phyloP scores from a whole-genome alignment of 129 eudicot genomes.

The Solidago caesia region DNA sequence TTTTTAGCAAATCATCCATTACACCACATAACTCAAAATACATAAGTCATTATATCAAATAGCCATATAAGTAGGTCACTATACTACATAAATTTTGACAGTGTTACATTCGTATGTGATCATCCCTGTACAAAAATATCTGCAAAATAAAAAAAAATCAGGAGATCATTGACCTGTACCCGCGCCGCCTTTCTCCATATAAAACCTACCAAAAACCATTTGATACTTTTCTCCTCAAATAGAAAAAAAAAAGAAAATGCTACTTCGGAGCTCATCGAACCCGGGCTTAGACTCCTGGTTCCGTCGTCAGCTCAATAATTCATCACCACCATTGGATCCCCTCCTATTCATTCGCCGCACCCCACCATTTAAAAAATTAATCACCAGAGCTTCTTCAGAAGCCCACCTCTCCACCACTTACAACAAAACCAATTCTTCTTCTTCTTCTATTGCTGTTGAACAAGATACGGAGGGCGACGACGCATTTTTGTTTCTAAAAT shows the following conservation, averaged over 20 bases:
- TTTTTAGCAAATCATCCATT: no score
- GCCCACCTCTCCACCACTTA: constrained; percentile 18
- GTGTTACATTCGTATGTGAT: no score
- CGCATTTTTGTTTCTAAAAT: constrained; percentile 28
- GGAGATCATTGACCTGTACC: neutral
- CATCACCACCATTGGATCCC: constrained; percentile 23
- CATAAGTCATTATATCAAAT: no score
- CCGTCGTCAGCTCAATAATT: neutral
- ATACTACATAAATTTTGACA: no score
- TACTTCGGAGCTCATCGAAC: constrained; percentile 55
- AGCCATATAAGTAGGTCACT: no score
- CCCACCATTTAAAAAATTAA: constrained; percentile 29
- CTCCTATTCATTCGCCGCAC: neutral
- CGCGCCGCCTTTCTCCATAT: neutral
- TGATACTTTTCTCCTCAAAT: neutral
- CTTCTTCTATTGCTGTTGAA: constrained; percentile 23
- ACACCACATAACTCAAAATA: no score
- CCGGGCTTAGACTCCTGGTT: constrained; percentile 50
- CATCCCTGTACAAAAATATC: no score
- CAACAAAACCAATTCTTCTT: neutral
- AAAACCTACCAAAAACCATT: neutral
- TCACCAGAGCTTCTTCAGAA: constrained; percentile 40
- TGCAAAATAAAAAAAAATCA: no score
- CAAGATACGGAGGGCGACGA: constrained; percentile 31
- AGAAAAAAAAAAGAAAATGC: constrained; percentile 19